Conservation (phyloP, 2,329 filamentous ascomycete genomes). For the Apiospora phragmitis region DNA sequence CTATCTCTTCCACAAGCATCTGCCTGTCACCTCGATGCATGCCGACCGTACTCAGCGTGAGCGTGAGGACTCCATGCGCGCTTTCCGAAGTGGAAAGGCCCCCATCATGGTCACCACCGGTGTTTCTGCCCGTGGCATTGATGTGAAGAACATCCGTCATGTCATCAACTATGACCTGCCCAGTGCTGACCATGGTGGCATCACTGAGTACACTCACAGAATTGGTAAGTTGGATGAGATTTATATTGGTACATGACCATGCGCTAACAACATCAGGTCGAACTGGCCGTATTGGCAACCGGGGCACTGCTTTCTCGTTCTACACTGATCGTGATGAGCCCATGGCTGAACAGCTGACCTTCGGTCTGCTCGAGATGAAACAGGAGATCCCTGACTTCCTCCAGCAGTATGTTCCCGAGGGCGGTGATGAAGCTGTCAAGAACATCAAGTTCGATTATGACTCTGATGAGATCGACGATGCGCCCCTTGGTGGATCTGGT, state of each 20-base stretch:
- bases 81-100: conserved; percentile 72
- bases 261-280: conserved; percentile 58
- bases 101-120: conserved; percentile 87
- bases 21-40: conserved; percentile 89
- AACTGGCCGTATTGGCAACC: conserved; percentile 89
- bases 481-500: conserved; percentile 24
- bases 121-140: conserved; percentile 83
- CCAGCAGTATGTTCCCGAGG: conserved; percentile 60
- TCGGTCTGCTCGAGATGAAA: conserved; percentile 76
- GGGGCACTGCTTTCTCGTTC: conserved; percentile 84
- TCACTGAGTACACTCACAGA: conserved; percentile 90
- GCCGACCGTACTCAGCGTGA: conserved; percentile 84
- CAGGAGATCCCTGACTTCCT: conserved; percentile 85
- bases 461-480: conserved; percentile 48
- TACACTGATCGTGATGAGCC: conserved; percentile 77
- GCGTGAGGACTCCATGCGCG: conserved; percentile 86
- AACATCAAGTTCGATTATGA: conserved; percentile 58
- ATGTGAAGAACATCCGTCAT: conserved; percentile 83
- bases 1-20: conserved; percentile 74
- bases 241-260: not conserved
- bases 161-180: conserved; percentile 95
- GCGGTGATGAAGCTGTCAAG: conserved; percentile 36
- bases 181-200: conserved; percentile 73
- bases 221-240: conserved; percentile 64
- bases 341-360: conserved; percentile 72